A percentile compares a stretch with the other conserved stretches of the same genome.
Evolutionary conservation across 257 asterid species (phyloP).

Genomic region (Ligustrum vulgare): DNA sequence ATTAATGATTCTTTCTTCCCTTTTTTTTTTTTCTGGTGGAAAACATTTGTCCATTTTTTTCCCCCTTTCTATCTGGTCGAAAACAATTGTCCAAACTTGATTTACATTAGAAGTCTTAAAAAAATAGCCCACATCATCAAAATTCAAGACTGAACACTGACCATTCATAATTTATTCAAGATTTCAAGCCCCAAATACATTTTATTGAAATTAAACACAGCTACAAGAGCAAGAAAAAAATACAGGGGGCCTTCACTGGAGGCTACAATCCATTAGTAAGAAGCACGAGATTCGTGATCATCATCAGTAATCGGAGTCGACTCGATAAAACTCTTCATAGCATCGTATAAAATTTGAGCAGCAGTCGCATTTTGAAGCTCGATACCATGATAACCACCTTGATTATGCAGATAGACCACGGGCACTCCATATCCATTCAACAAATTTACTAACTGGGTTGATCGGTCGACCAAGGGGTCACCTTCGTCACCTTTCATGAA

Average conservation of each 20-base stretch:
- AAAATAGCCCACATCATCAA: too few relatives aligned
- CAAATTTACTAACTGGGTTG: conserved; percentile 1
- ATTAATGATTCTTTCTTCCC: too few relatives aligned
- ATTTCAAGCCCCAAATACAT: not conserved
- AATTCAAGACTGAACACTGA: not conserved
- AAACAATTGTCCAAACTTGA: too few relatives aligned
- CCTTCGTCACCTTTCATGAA: conserved; percentile 24
- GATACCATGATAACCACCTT: conserved; percentile 14
- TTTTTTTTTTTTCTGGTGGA: too few relatives aligned
- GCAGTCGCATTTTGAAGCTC: conserved; percentile 11
- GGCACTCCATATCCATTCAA: not conserved
- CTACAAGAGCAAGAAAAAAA: not conserved
- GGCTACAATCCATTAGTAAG: not conserved
- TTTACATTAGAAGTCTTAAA: too few relatives aligned
- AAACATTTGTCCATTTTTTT: too few relatives aligned
- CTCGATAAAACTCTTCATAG: conserved; percentile 20
- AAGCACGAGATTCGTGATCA: conserved; percentile 22
- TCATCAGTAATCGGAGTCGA: conserved; percentile 13
- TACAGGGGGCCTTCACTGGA: not conserved
- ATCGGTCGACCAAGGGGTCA: conserved; percentile 30
- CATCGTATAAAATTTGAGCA: conserved; percentile 21
- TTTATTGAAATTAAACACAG: not conserved
- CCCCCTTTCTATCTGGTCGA: too few relatives aligned
- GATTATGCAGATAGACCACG: not conserved
- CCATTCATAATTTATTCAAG: not conserved